Conservation (phyloP, 2,329 filamentous ascomycete genomes). For the Fusarium setosum region DNA sequence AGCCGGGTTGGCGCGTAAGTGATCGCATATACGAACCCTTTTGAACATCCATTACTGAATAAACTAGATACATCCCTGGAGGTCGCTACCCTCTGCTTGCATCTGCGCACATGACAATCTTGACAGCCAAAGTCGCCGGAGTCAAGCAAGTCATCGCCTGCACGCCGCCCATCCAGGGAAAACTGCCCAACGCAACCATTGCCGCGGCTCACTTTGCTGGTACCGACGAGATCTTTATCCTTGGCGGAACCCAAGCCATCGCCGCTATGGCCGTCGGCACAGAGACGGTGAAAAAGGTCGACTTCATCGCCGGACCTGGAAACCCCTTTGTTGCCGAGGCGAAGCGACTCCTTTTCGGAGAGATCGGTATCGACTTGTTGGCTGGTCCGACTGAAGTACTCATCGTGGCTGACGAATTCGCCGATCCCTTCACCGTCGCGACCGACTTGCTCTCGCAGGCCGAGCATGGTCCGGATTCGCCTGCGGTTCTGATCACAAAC, state of each 20-base stretch:
- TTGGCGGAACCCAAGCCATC: conserved; percentile 21
- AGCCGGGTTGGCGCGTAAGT: neutral
- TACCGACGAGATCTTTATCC: conserved; percentile 21
- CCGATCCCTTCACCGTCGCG: conserved; percentile 1
- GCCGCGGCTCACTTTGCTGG: conserved; percentile 23
- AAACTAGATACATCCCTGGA: neutral
- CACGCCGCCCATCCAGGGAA: conserved; percentile 17
- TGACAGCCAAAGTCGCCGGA: neutral
- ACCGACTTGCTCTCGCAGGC: neutral
- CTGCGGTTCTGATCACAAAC: neutral
- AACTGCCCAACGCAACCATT: conserved; percentile 23
- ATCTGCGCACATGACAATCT: neutral
- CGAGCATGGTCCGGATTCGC: neutral
- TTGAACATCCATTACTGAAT: neutral
- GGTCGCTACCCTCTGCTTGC: neutral
- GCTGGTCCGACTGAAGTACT: conserved; percentile 21
- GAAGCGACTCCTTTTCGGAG: conserved; percentile 23
- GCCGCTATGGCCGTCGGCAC: conserved; percentile 28
- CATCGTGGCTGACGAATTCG: conserved; percentile 21
- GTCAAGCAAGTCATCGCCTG: conserved; percentile 4
- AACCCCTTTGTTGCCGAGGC: conserved; percentile 31
- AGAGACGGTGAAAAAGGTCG: conserved; percentile 23
- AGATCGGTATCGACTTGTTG: conserved; percentile 24
- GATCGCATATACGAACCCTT: too few relatives aligned
- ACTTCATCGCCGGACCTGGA: conserved; percentile 28